These are phyloP conservation scores for Botrytis deweyae DNA, from an alignment of 2,329 filamentous ascomycete genomes.

Conservation along the genomic window DNA sequence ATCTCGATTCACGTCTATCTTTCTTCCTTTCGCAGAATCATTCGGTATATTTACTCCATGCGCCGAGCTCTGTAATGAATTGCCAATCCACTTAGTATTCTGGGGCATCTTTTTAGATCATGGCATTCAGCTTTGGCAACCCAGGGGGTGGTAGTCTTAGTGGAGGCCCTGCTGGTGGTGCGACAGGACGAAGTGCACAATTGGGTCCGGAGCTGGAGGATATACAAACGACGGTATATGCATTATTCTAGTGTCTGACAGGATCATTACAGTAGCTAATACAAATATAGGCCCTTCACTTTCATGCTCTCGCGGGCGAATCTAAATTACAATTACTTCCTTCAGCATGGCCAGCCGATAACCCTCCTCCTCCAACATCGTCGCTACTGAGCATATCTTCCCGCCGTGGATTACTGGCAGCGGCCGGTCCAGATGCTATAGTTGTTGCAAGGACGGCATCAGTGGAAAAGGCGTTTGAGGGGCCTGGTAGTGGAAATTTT, in stretches of 20 bases:
- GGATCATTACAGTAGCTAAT: conserved; percentile 22
- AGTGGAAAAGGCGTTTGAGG: conserved; percentile 72
- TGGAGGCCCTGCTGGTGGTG: conserved; percentile 45
- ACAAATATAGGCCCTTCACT: conserved; percentile 64
- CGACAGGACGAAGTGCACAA: conserved; percentile 44
- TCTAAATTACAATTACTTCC: conserved; percentile 79
- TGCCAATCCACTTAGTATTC: conserved; percentile 38
- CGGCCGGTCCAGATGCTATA: conserved; percentile 78
- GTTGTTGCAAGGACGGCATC: conserved; percentile 74
- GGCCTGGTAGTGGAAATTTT: conserved; percentile 61
- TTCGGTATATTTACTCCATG: conserved; percentile 33
- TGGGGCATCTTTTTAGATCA: conserved; percentile 46
- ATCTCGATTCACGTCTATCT: conserved; percentile 8
- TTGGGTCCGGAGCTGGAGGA: conserved; percentile 69
- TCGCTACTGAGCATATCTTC: conserved; percentile 84
- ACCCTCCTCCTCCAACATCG: conserved; percentile 70
- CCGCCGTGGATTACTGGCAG: conserved; percentile 76
- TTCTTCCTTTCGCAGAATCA: conserved; percentile 7
- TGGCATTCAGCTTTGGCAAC: conserved; percentile 65
- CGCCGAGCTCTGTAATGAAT: conserved; percentile 37
- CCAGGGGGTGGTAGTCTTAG: conserved; percentile 47
- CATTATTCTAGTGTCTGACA: not conserved
- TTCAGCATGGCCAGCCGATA: conserved; percentile 65
- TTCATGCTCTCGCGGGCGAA: conserved; percentile 76
- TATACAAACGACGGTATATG: conserved; percentile 74